Base-by-base conservation (phyloP, 2,329 filamentous ascomycete species). In the Claviceps paspali region DNA sequence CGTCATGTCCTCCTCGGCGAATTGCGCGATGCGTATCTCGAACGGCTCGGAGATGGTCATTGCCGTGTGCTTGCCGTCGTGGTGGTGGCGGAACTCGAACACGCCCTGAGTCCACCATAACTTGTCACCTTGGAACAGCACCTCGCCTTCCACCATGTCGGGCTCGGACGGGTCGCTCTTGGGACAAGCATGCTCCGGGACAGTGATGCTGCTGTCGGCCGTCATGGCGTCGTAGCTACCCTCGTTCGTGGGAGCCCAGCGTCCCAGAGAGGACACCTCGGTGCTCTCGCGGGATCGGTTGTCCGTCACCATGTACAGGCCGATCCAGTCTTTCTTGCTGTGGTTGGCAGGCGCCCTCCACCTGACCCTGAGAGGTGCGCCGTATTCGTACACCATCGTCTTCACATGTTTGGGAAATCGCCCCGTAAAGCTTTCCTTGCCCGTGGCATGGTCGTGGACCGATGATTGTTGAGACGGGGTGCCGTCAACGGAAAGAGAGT, bases 21-120 rank as follows among this genome's bases (percentile, higher is more conserved):
- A 93, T 30, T 77, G 79, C 23, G 72, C 67, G 44, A 96, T 85
- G 32, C 78, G 76, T 39, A 96, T 80, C 57, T 95, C 88, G 49
- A 98, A 98, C 0, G 91, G 87, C 47, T 85, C 73, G 5, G 87
- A 95, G 42, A 96, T 82, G 14, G 85, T 76, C 82, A 98, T 91
- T 52, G 93, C 87, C 47, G 82, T 84, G 60, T 98, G 86, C 50
- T 81, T 82, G 39, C 86, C 86, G 47, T 84, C 79, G 59, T 98
- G 91, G 59, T 98, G 91, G 60, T 95, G 95, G 29, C 91, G 78
- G 64, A 98, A 92, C 53, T 98, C 91, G 52, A 94, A 98, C 3
- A 92, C 82, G 38, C 91, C 91, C 43, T 88, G 82, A 0, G 82
- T 93, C 91, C 91, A 98, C 79, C 85, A 98, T 2, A 95, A 70